phyloP scores from a whole-genome alignment of 306 rosid species.

The Hylodesmum podocarpum region DNA sequence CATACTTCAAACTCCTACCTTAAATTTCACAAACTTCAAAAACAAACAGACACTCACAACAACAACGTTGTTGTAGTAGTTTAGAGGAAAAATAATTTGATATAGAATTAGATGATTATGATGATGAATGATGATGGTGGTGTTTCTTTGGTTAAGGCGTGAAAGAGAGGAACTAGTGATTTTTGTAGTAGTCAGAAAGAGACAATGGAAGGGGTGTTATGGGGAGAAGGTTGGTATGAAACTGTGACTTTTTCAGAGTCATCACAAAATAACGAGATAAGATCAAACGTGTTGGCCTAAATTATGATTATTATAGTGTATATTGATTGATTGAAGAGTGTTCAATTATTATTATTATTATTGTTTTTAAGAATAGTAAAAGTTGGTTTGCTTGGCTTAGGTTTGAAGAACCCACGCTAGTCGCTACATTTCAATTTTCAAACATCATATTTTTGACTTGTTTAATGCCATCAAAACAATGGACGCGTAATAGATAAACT shows the following conservation, averaged over 20 bases:
- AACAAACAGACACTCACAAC: too few relatives aligned
- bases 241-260: slow-evolving; percentile 47
- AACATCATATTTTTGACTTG: not conserved
- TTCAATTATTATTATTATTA: not conserved
- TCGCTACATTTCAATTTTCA: slow-evolving; percentile 15
- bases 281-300: slow-evolving; percentile 31
- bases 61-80: too few relatives aligned
- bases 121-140: not conserved
- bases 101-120: too few relatives aligned
- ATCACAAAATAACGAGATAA: slow-evolving; percentile 39
- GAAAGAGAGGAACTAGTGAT: not conserved
- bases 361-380: not conserved
- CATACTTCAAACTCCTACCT: slow-evolving; percentile 13
- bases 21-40: not conserved
- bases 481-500: not conserved
- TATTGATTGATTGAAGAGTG: not conserved
- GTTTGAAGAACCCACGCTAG: slow-evolving; percentile 24
- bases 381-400: slow-evolving; percentile 16
- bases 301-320: not conserved
- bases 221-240: slow-evolving; percentile 21
- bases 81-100: too few relatives aligned
- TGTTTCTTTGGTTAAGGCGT: not conserved
- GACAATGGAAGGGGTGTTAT: not conserved
- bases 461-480: not conserved
- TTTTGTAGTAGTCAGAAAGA: not conserved